phyloP scores from a whole-genome alignment of 768 basidiomycete species.

The Podaxis sp. region DNA sequence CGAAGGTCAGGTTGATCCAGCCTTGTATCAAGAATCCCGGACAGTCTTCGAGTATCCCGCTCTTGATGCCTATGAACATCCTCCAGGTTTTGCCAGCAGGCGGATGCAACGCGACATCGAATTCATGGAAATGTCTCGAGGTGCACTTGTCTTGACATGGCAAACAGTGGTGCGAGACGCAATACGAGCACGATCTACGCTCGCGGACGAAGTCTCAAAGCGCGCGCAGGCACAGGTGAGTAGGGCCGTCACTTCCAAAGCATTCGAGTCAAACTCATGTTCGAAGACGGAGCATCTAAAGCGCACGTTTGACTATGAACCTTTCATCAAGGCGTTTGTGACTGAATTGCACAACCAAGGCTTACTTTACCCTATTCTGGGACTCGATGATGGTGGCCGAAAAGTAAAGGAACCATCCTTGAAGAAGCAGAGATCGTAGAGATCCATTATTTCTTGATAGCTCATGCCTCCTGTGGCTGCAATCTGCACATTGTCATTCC shows the following conservation, averaged over 20 bases:
- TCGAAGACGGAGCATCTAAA: conserved; percentile 54
- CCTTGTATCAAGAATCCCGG: conserved; percentile 29
- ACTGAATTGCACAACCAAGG: conserved; percentile 43
- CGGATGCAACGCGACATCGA: conserved; percentile 40
- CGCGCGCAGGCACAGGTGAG: conserved; percentile 44
- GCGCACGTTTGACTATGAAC: conserved; percentile 63
- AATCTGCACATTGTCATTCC: background rate
- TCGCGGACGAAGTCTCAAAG: conserved; percentile 52
- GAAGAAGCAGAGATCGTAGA: conserved; percentile 1
- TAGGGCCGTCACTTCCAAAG: conserved; percentile 8
- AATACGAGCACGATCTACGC: conserved; percentile 34
- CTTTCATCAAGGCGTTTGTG: conserved; percentile 51
- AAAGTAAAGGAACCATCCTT: conserved; percentile 16
- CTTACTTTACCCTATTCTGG: conserved; percentile 41
- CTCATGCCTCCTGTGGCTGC: background rate
- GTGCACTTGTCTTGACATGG: conserved; percentile 41
- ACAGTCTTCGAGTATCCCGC: conserved; percentile 19
- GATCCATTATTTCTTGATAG: background rate
- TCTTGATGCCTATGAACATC: conserved; percentile 26
- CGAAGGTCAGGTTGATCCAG: conserved; percentile 36
- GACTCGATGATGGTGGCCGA: conserved; percentile 32
- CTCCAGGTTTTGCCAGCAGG: conserved; percentile 43
- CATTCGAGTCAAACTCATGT: background rate
- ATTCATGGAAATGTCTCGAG: conserved; percentile 42
- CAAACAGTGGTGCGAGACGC: conserved; percentile 42